These are phyloP conservation scores for Endocladia muricata DNA, from an alignment of 31 red algal genomes.

Conservation along the genomic window DNA sequence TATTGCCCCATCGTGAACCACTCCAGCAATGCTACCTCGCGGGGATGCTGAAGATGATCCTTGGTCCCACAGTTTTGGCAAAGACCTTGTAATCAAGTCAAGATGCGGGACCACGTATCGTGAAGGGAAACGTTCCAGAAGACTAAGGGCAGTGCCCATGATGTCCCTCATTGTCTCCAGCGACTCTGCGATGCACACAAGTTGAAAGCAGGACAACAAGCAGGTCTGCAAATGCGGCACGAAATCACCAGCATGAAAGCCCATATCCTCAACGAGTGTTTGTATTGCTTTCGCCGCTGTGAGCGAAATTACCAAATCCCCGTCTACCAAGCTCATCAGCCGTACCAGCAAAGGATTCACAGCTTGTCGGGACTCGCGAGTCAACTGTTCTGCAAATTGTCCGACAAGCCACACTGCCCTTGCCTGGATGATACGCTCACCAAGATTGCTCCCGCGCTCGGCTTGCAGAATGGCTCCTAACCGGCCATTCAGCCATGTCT, in stretches of 20 bases:
- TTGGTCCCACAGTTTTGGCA: constrained; percentile 45
- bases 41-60: background rate
- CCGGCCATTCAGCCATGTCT: constrained; percentile 43
- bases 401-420: constrained; percentile 67
- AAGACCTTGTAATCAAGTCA: constrained; percentile 18
- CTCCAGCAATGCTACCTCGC: background rate
- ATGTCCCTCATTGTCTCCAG: constrained; percentile 36
- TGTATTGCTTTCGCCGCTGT: constrained; percentile 59
- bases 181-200: constrained; percentile 24
- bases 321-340: constrained; percentile 18
- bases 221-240: constrained; percentile 37
- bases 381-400: constrained; percentile 48
- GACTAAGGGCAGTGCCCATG: constrained; percentile 6
- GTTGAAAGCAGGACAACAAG: constrained; percentile 13
- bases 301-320: constrained; percentile 47
- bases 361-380: constrained; percentile 26
- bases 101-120: constrained; percentile 5
- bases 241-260: constrained; percentile 48
- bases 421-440: constrained; percentile 51
- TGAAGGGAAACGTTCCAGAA: constrained; percentile 19
- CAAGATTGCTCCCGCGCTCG: constrained; percentile 25
- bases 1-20: background rate
- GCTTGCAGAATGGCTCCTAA: constrained; percentile 28
- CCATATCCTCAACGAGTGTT: constrained; percentile 46
- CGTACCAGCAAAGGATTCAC: constrained; percentile 39